Conservation (phyloP, 257 asterid genomes). For the Orobanche coerulescens region DNA sequence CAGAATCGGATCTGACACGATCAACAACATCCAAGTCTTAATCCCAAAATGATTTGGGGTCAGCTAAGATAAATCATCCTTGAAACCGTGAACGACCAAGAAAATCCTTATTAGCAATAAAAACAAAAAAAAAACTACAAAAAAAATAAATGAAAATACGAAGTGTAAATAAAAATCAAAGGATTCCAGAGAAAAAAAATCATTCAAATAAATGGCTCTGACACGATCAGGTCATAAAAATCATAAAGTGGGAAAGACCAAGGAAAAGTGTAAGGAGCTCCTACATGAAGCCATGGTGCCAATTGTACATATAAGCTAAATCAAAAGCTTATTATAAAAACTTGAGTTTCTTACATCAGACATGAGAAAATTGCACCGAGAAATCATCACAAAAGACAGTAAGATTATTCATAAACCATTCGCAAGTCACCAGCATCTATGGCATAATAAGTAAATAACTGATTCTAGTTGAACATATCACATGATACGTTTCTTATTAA, state of each 20-base stretch:
- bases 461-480: background rate
- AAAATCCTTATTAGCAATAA: too few species aligned
- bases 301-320: background rate
- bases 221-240: background rate
- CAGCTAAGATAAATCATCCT: too few species aligned
- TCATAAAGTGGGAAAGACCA: background rate
- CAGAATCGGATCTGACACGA: background rate
- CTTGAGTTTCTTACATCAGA: background rate
- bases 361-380: background rate
- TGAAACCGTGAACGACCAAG: too few species aligned
- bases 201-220: too few species aligned
- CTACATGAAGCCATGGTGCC: background rate
- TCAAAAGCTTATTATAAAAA: background rate
- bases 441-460: background rate
- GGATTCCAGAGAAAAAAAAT: too few species aligned
- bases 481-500: too few species aligned
- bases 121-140: too few species aligned
- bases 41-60: too few species aligned
- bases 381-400: slow-evolving; percentile 2
- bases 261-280: background rate
- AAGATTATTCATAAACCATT: slow-evolving; percentile 1
- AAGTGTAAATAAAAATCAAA: too few species aligned
- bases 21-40: too few species aligned
- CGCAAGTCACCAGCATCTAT: background rate
- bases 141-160: too few species aligned